Conservation (phyloP, 2,329 filamentous ascomycete species). For the Dothistroma pini region DNA sequence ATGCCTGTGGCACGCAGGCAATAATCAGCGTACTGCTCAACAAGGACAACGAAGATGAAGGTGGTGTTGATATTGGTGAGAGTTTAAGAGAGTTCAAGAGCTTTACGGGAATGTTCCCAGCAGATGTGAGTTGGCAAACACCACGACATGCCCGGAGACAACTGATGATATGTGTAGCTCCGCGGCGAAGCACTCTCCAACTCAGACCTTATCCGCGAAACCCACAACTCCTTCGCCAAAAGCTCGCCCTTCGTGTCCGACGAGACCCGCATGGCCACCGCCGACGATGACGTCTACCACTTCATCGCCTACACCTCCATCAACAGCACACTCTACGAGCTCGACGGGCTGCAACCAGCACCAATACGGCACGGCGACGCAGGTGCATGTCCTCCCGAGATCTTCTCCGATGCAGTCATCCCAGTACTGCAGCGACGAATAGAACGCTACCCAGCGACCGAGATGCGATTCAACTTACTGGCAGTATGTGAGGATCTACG, state of each 20-base stretch:
- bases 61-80: constrained; percentile 66
- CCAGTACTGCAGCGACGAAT: constrained; percentile 83
- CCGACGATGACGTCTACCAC: constrained; percentile 88
- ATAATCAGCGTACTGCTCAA: constrained; percentile 90
- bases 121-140: constrained; percentile 39
- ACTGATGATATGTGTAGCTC: constrained; percentile 45
- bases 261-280: constrained; percentile 67
- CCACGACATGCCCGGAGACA: neutral
- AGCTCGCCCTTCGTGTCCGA: constrained; percentile 92
- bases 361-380: constrained; percentile 78
- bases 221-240: constrained; percentile 86
- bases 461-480: constrained; percentile 95
- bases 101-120: constrained; percentile 79
- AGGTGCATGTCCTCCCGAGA: constrained; percentile 63
- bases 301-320: constrained; percentile 93
- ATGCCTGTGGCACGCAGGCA: constrained; percentile 95
- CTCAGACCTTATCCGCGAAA: constrained; percentile 55
- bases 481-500: constrained; percentile 86
- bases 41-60: constrained; percentile 48
- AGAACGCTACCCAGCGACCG: constrained; percentile 74
- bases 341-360: constrained; percentile 89
- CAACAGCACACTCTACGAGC: constrained; percentile 78
- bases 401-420: constrained; percentile 78
- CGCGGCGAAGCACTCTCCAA: constrained; percentile 69
- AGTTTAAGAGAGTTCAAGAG: constrained; percentile 76